Evolutionary conservation across 108 stramenopile species (phyloP).

Genomic region (Nannochloropsis salina): DNA sequence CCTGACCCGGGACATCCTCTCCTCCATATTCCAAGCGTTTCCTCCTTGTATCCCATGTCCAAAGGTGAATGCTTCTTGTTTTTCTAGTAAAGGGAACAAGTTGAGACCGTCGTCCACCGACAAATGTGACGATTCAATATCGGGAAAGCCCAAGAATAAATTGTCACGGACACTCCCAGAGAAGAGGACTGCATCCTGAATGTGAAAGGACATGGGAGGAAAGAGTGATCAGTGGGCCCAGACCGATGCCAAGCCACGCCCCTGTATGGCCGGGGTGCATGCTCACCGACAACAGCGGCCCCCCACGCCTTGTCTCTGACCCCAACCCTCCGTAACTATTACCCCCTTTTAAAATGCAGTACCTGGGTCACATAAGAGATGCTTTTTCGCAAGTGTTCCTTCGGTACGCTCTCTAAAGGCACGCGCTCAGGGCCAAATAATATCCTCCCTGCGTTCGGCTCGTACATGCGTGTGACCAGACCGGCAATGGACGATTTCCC

Average conservation of each 20-base stretch:
- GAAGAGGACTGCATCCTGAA: conserved; percentile 76
- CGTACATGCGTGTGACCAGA: conserved; percentile 79
- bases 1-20: not conserved
- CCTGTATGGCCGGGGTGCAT: too few relatives aligned
- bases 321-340: too few relatives aligned
- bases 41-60: not conserved
- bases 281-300: too few relatives aligned
- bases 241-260: too few relatives aligned
- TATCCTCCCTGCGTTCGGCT: conserved; percentile 59
- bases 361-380: not conserved
- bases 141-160: conserved; percentile 58
- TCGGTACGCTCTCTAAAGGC: not conserved
- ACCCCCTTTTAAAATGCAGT: not conserved
- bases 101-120: not conserved
- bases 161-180: conserved; percentile 73
- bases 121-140: not conserved
- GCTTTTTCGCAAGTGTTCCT: not conserved
- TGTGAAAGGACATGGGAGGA: conserved; percentile 64
- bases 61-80: not conserved
- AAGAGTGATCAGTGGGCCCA: too few relatives aligned
- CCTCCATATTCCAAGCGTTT: conserved; percentile 5
- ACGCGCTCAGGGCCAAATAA: conserved; percentile 28
- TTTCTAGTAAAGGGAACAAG: not conserved
- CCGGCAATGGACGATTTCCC: conserved; percentile 80
- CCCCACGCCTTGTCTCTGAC: too few relatives aligned